Evolutionary conservation across 2,329 filamentous ascomycete genomes (phyloP), one percentile per base, ranked within the genome.

Genomic region (Talaromyces verruculosus): DNA sequence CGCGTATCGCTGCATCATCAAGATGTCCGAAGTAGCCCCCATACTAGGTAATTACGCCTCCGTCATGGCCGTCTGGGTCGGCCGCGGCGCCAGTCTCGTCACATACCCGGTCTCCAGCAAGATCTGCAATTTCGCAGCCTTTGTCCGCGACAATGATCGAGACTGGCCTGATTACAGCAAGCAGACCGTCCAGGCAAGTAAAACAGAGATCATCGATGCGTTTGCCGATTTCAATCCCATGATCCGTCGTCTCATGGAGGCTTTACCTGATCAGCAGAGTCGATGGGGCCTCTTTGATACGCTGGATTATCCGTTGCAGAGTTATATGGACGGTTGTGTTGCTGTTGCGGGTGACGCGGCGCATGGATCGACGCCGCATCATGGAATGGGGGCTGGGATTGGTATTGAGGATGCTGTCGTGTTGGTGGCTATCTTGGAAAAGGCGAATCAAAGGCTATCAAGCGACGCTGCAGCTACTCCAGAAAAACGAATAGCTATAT

Each of bases 321-420:
- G 25, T 22, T 61, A 61, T 49, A 43, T n/a, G 7, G 15, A 15
- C 7, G 59, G 59, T 5, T 28, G 39, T 37, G 43, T 61, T 11
- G 59, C 59, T 5, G 22, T 75, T 15, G 70, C 69, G 0, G 73
- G 73, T 0, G 73, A 75, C 61, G 72, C 73, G 2, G 73, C 73
- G 3, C 73, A 75, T 68, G 73, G 71, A 37, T 61, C 71, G 0
- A 61, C 71, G 11, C 73, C 73, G 4, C 69, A 74, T 62, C 72
- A 73, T 63, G 73, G 72, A 0, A 71, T 71, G 7, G 73, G 73
- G 0, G 73, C 73, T 0, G 71, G 72, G 0, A 67, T 72, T 11
- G 72, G 71, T 0, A 67, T 75, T 15, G 73, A 75, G 39, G 73
- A 75, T 68, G 72, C 69, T 0, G 49, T 73, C 17, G 68, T 66